phyloP scores from a whole-genome alignment of 2,329 filamentous ascomycete genomes.

The Sphaerulina populicola region DNA sequence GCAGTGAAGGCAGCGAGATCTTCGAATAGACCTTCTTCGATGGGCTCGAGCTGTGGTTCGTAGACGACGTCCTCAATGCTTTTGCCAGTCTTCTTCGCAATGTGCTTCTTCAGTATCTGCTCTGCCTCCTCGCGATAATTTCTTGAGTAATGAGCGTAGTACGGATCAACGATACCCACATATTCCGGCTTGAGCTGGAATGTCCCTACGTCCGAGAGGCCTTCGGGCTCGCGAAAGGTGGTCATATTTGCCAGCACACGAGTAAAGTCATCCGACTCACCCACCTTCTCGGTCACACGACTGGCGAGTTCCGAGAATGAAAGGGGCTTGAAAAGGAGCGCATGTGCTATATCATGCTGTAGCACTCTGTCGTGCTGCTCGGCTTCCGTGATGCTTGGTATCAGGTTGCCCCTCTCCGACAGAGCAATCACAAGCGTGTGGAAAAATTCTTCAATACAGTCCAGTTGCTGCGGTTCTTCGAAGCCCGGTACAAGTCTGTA shows the following conservation, averaged over 20 bases:
- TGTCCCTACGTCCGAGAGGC: slow-evolving; percentile 81
- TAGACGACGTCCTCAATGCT: slow-evolving; percentile 76
- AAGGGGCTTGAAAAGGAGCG: slow-evolving; percentile 90
- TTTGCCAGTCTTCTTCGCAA: slow-evolving; percentile 80
- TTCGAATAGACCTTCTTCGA: slow-evolving; percentile 68
- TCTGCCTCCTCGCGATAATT: slow-evolving; percentile 96
- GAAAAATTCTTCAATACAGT: slow-evolving; percentile 91
- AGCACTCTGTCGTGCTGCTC: slow-evolving; percentile 59
- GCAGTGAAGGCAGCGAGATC: slow-evolving; percentile 70
- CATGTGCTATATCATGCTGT: slow-evolving; percentile 82
- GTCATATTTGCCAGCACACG: slow-evolving; percentile 79
- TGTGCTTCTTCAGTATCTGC: slow-evolving; percentile 73
- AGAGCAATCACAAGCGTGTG: slow-evolving; percentile 85
- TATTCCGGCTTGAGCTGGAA: slow-evolving; percentile 86
- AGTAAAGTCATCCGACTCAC: slow-evolving; percentile 83
- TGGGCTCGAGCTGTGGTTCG: slow-evolving; percentile 72
- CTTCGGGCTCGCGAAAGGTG: slow-evolving; percentile 81
- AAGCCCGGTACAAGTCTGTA: slow-evolving; percentile 68
- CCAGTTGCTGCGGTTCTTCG: slow-evolving; percentile 80
- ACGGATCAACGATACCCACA: slow-evolving; percentile 84
- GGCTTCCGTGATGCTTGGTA: slow-evolving; percentile 59
- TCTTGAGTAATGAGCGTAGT: slow-evolving; percentile 90
- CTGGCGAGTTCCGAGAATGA: slow-evolving; percentile 86
- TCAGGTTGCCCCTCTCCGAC: slow-evolving; percentile 75
- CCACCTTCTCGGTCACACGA: slow-evolving; percentile 79